Percentiles rank a stretch among this genome's conserved stretches.
These are phyloP conservation scores for Botrytis tulipae DNA, from an alignment of 2,329 filamentous ascomycete species.

Conservation along the genomic window DNA sequence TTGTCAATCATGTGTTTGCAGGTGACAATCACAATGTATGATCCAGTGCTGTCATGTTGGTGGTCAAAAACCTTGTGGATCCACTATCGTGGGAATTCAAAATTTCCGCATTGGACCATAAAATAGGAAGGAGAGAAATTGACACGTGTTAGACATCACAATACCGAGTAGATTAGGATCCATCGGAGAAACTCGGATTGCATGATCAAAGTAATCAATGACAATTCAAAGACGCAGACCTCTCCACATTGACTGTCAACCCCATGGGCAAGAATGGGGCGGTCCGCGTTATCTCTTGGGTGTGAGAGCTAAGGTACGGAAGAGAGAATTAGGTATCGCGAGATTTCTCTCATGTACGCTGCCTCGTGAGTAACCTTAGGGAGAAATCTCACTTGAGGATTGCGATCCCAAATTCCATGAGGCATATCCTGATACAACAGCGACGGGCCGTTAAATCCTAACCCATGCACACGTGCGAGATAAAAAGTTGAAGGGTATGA, in stretches of 20 bases:
- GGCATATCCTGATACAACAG: neutral
- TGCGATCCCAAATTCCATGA: neutral
- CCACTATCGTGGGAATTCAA: neutral
- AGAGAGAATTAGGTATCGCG: constrained; percentile 6
- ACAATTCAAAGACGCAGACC: neutral
- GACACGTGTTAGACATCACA: neutral
- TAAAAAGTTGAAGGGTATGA: too few species aligned
- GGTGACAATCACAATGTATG: neutral
- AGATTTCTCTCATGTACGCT: neutral
- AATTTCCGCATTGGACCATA: neutral
- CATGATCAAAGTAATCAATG: neutral
- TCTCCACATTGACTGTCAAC: neutral
- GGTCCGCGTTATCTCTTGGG: neutral
- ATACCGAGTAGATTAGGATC: neutral
- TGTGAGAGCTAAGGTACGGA: neutral
- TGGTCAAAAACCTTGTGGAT: neutral
- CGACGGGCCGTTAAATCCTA: neutral
- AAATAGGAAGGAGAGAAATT: neutral
- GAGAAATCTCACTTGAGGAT: neutral
- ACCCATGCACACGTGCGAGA: neutral
- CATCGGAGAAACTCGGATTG: neutral
- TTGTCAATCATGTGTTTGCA: neutral
- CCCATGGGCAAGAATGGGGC: constrained; percentile 5
- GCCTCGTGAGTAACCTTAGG: neutral
- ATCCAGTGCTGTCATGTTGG: neutral